A percentile compares a stretch with the other conserved stretches of the same genome.
Conservation (phyloP, 306 rosid genomes). For the Castanea sativa region DNA sequence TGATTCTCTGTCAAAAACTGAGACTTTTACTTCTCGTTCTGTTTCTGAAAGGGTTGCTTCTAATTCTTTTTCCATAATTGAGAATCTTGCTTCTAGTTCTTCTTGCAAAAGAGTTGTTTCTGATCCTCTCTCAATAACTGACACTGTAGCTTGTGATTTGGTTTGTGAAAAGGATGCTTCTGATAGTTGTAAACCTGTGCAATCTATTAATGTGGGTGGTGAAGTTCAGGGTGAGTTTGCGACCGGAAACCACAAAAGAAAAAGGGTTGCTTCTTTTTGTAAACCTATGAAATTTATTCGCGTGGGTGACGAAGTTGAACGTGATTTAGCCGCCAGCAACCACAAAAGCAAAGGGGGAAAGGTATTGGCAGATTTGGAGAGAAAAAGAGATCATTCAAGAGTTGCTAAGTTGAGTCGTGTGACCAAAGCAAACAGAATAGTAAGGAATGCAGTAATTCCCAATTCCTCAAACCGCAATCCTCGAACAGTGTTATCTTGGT, state of each 20-base stretch:
- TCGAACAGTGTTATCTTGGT: constrained; percentile 24
- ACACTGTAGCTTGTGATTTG: neutral
- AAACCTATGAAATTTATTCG: no score
- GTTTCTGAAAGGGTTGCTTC: neutral
- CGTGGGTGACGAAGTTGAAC: no score
- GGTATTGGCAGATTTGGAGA: no score
- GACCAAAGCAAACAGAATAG: neutral
- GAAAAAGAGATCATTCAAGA: no score
- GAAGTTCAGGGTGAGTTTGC: no score
- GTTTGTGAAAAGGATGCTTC: neutral
- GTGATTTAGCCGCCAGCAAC: no score
- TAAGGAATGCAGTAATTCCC: neutral
- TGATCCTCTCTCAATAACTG: neutral
- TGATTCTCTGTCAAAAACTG: neutral
- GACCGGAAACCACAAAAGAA: no score
- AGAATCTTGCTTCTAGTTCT: neutral
- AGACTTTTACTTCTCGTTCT: neutral
- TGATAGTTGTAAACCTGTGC: neutral
- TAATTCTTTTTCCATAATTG: no score
- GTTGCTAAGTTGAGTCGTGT: neutral
- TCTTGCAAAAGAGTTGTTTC: neutral
- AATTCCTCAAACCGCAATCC: neutral
- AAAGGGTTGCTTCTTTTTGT: no score
- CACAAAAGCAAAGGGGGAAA: no score
- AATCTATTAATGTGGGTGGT: no score